phyloP scores from a whole-genome alignment of 345 rosid species.

The Chamaenerion angustifolium region DNA sequence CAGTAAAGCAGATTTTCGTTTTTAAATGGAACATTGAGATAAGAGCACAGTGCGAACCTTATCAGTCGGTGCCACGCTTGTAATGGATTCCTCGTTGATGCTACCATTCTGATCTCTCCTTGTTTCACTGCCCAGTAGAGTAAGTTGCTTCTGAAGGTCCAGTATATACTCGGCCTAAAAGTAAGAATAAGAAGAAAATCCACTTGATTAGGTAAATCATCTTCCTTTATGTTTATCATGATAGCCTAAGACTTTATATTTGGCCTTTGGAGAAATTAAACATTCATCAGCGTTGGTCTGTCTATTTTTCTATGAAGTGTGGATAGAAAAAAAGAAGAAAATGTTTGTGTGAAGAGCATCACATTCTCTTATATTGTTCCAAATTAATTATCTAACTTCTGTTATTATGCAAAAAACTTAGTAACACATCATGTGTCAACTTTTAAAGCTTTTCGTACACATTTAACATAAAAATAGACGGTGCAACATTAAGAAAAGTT shows the following conservation, averaged over 20 bases:
- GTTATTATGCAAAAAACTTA: too few species aligned
- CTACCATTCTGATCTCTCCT: conserved; percentile 51
- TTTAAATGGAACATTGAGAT: background rate
- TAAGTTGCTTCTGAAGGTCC: conserved; percentile 85
- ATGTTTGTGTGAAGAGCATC: too few species aligned
- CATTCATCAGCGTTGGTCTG: too few species aligned
- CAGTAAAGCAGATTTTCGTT: background rate
- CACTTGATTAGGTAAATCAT: background rate
- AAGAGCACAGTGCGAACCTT: conserved; percentile 32
- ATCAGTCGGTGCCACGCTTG: conserved; percentile 51
- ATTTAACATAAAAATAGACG: too few species aligned
- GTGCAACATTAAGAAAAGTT: background rate
- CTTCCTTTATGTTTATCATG: background rate
- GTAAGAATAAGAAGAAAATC: conserved; percentile 1
- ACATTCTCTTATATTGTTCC: too few species aligned
- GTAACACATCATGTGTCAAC: too few species aligned
- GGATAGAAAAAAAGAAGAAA: too few species aligned
- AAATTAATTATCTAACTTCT: too few species aligned
- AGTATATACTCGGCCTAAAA: conserved; percentile 73
- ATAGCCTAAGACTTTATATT: background rate
- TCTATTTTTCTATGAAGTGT: too few species aligned
- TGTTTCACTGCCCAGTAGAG: conserved; percentile 61
- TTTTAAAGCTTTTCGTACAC: too few species aligned
- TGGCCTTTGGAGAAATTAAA: too few species aligned
- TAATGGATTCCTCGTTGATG: conserved; percentile 41